Evolutionary conservation across 148 eudicot species (phyloP), one percentile per base, ranked within the genome.

Genomic region (Pouteria glomerata): DNA sequence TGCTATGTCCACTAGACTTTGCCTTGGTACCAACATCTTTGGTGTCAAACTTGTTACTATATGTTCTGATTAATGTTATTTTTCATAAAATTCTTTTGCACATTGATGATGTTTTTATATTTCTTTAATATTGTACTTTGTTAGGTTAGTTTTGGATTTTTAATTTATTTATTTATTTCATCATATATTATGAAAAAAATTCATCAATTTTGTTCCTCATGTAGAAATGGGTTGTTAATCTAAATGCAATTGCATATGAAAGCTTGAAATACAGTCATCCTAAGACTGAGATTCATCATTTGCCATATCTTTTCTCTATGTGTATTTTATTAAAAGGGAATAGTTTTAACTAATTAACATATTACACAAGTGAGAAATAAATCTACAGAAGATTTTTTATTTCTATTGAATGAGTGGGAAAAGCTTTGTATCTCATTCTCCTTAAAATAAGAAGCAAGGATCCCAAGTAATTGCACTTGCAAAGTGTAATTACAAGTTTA

Each of bases 161-260:
- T n/a, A n/a, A n/a, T n/a, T n/a, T n/a, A n/a, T n/a, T n/a, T n/a
- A n/a, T n/a, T n/a, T n/a, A n/a, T n/a, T n/a, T n/a, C n/a, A n/a
- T n/a, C n/a, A n/a, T n/a, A n/a, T n/a, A n/a, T n/a, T n/a, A n/a
- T n/a, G n/a, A n/a, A n/a, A n/a, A n/a, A n/a, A n/a, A n/a, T n/a
- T n/a, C n/a, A n/a, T n/a, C n/a, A n/a, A n/a, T n/a, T n/a, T 73
- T 44, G 24, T 65, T 24, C 63, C 15, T 8, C 11, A 1, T 70
- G 64, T 70, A 91, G 98, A 86, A 80, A 86, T 95, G 97, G 99
- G 97, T 97, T 0, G 85, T 95, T 57, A 96, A 95, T 57, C 0
- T 84, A 0, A 89, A 91, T 70, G 7, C 37, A 27, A 56, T 63
- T 82, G 97, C 99, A 6, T 91, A 96, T 60, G 72, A 91, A 41